A percentile compares a stretch with the other conserved stretches of the same genome.
Conservation (phyloP, 257 asterid genomes). For the Salvia miltiorrhiza region DNA sequence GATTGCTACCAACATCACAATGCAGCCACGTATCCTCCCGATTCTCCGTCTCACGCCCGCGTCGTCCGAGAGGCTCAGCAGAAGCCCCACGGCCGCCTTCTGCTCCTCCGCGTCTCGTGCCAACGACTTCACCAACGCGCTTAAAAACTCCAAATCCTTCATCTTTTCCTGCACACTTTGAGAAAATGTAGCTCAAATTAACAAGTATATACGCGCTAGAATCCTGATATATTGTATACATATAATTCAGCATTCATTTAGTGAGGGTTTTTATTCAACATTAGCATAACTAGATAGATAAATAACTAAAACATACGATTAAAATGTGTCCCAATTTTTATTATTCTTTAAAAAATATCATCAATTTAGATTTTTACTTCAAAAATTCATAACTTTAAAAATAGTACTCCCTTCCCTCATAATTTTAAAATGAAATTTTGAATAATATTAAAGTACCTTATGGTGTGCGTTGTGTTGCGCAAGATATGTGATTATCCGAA, state of each 20-base stretch:
- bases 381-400: no score
- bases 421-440: no score
- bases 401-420: no score
- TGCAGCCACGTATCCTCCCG: constrained; percentile 76
- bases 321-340: no score
- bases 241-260: no score
- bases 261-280: no score
- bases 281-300: no score
- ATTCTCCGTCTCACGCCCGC: constrained; percentile 44
- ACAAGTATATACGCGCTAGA: not conserved
- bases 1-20: constrained; percentile 72
- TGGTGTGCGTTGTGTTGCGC: constrained; percentile 28
- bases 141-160: constrained; percentile 50
- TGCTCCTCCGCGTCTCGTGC: constrained; percentile 60
- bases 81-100: constrained; percentile 73
- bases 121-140: constrained; percentile 62
- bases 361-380: no score
- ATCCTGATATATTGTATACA: no score
- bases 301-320: no score
- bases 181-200: constrained; percentile 29
- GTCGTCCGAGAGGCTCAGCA: constrained; percentile 47
- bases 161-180: constrained; percentile 72
- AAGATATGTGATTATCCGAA: constrained; percentile 48
- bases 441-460: constrained; percentile 64
- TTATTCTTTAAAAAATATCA: no score